These are phyloP conservation scores for Neophaeococcomyces aloes DNA, from an alignment of 2,329 filamentous ascomycete species.

Conservation along the genomic window DNA sequence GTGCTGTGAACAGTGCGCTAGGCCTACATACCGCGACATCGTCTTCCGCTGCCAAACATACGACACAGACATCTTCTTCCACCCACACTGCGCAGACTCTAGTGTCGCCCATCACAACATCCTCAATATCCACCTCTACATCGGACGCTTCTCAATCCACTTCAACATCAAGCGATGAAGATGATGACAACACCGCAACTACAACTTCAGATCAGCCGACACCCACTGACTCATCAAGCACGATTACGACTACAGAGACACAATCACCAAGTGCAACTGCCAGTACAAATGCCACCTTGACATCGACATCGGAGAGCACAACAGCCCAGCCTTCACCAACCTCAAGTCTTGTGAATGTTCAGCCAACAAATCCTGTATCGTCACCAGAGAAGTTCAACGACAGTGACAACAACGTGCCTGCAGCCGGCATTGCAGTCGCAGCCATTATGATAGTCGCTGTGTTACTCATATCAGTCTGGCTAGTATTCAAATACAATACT, in stretches of 20 bases:
- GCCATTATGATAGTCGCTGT: slow-evolving; percentile 2
- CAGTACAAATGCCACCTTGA: neutral
- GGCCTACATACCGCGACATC: neutral
- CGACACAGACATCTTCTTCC: slow-evolving; percentile 91
- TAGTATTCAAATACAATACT: slow-evolving; percentile 6
- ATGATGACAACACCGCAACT: neutral
- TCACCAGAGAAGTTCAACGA: neutral
- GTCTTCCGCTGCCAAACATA: slow-evolving; percentile 59
- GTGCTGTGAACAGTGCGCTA: neutral
- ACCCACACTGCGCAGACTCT: slow-evolving; percentile 57
- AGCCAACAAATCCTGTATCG: neutral
- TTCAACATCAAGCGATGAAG: neutral
- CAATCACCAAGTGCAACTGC: neutral
- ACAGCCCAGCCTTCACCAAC: neutral
- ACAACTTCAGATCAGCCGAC: neutral
- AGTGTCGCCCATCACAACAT: neutral
- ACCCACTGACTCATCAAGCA: neutral
- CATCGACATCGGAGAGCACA: neutral
- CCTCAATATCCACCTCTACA: neutral
- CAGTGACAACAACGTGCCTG: neutral
- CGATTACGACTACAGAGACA: neutral
- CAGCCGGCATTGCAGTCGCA: slow-evolving; percentile 6
- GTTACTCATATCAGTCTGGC: slow-evolving; percentile 1
- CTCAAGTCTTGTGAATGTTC: neutral
- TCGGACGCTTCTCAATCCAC: neutral